Base-by-base conservation (phyloP, 352 stramenopile genomes). In the Blastocystis sp. region DNA sequence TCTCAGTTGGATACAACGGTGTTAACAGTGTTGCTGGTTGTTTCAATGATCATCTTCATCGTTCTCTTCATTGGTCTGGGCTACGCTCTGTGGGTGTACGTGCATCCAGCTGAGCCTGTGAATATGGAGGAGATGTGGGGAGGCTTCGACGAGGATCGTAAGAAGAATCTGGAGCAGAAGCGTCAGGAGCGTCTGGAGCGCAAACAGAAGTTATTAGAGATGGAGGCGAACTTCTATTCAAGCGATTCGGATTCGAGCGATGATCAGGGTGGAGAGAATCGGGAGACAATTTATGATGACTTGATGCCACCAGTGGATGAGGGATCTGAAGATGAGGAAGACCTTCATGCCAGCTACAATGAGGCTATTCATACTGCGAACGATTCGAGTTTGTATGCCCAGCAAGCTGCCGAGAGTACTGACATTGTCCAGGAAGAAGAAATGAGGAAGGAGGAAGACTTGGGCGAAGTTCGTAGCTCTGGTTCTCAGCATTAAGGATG, bases 51-150 rank as follows among this genome's bases (percentile, higher is more conserved):
- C 21, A 83, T 83, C 71, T 83, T 83, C 71, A 37, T 66, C 9
- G 11, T 83, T 16, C 71, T 83, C 12, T 83, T 83, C 71, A 65
- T 83, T 29, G 71, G 46, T 21, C 46, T 83, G 4, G 49, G 42
- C 42, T 83, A 83, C n/a, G 52, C 71, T 32, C 49, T 83, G 71
- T 83, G 71, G 71, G 71, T 83, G 71, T 83, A 83, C 71, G 71
- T 83, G 49, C 71, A 83, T 83, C 71, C 71, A 2, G 27, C 24
- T 16, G 32, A 42, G 42, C 29, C 51, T 19, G 21, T 24, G 71
- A 37, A 66, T 1, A 35, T 65, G 71, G 29, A 83, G 35, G n/a
- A 49, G 51, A 32, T 83, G 49, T 83, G 71, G 71, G n/a, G 19
- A 16, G 51, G 43, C 49, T 83, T 83, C 71, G 71, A 65, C 9